Percentiles rank a stretch among this genome's conserved stretches.
Evolutionary conservation across 805 yeast species (phyloP).

Genomic region (Yarrowia sp.): DNA sequence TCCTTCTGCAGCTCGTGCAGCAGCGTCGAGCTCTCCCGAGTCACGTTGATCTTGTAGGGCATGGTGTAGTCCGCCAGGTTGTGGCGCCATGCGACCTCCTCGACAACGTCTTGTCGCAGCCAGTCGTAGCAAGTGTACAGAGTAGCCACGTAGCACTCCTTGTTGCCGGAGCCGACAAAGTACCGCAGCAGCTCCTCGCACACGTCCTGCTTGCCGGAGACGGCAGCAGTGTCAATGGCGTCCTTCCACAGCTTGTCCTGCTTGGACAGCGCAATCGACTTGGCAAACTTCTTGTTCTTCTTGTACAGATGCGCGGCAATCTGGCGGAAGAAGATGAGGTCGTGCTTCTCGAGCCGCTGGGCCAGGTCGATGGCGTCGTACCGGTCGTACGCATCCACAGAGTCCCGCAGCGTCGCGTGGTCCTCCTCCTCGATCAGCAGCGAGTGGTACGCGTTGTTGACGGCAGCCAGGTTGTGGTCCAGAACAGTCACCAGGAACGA

Average conservation of each 20-base stretch:
- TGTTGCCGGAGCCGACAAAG: slow-evolving; percentile 95
- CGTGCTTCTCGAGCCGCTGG: slow-evolving; percentile 86
- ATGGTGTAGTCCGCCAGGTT: slow-evolving; percentile 77
- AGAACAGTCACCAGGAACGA: slow-evolving; percentile 91
- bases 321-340: slow-evolving; percentile 87
- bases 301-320: slow-evolving; percentile 92
- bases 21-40: slow-evolving; percentile 71
- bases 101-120: slow-evolving; percentile 75
- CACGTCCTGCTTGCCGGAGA: slow-evolving; percentile 72
- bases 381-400: slow-evolving; percentile 85
- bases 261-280: slow-evolving; percentile 84
- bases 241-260: slow-evolving; percentile 93
- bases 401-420: slow-evolving; percentile 80
- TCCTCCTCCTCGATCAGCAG: slow-evolving; percentile 95
- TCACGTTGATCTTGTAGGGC: slow-evolving; percentile 85
- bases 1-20: slow-evolving; percentile 66
- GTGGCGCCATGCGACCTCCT: slow-evolving; percentile 90
- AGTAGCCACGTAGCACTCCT: slow-evolving; percentile 89
- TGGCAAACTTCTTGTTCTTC: slow-evolving; percentile 89
- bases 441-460: slow-evolving; percentile 93
- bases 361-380: slow-evolving; percentile 93
- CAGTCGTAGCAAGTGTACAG: slow-evolving; percentile 81
- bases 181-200: slow-evolving; percentile 85
- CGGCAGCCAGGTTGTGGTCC: slow-evolving; percentile 84
- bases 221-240: slow-evolving; percentile 87